Evolutionary conservation across 768 basidiomycete species (phyloP).

Genomic region (Lentinula aciculospora): DNA sequence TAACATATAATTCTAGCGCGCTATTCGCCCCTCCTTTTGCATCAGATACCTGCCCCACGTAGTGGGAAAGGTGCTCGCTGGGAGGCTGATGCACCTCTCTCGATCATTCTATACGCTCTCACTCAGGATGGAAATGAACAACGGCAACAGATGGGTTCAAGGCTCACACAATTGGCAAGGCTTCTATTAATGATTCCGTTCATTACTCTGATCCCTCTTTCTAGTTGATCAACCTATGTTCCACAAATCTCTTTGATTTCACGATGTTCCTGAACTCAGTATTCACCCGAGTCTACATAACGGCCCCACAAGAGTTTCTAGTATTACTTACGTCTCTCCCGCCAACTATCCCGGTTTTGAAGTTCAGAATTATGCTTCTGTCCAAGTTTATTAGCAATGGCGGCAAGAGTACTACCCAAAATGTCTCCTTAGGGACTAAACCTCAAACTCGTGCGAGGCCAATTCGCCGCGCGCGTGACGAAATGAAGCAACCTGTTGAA

Average conservation of each 20-base stretch:
- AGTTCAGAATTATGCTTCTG: slow-evolving; percentile 35
- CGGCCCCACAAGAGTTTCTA: slow-evolving; percentile 16
- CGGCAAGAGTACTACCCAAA: slow-evolving; percentile 11
- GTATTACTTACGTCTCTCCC: slow-evolving; percentile 26
- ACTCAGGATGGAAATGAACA: slow-evolving; percentile 2
- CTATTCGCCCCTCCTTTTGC: slow-evolving; percentile 49
- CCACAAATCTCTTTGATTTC: slow-evolving; percentile 30
- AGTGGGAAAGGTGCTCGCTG: slow-evolving; percentile 43
- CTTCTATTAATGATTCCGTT: background rate
- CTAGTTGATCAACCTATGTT: slow-evolving; percentile 37
- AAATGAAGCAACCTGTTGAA: slow-evolving; percentile 1
- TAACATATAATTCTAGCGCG: slow-evolving; percentile 14
- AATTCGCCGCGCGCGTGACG: slow-evolving; percentile 1
- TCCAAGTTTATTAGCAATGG: slow-evolving; percentile 29
- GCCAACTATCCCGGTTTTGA: slow-evolving; percentile 25
- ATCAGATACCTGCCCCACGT: slow-evolving; percentile 54
- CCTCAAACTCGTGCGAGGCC: slow-evolving; percentile 17
- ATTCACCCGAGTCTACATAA: slow-evolving; percentile 26
- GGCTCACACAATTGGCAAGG: slow-evolving; percentile 21
- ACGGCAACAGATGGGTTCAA: slow-evolving; percentile 4
- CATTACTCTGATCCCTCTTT: background rate
- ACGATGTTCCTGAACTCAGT: slow-evolving; percentile 28
- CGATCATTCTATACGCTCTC: slow-evolving; percentile 6
- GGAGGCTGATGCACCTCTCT: slow-evolving; percentile 47
- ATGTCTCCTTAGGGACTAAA: slow-evolving; percentile 24